Evolutionary conservation across 768 basidiomycete genomes (phyloP), one percentile per base, ranked within the genome.

Genomic region (Strobilomyces confusus): DNA sequence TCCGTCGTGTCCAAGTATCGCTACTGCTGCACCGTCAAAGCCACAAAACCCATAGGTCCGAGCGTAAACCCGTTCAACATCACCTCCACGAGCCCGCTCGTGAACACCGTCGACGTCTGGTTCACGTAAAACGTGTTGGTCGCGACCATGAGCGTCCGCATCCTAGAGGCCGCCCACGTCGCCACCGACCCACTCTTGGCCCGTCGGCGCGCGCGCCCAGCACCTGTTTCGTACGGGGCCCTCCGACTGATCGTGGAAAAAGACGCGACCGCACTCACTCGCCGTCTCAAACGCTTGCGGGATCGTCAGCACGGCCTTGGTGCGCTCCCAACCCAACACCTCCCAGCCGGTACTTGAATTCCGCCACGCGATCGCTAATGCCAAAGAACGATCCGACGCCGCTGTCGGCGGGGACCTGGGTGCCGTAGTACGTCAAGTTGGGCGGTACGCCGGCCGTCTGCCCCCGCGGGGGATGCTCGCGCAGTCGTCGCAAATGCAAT

Each of bases 401-500:
- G 22, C 64, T 69, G 58, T 68, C 57, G n/a, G 64, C 64, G 9
- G 67, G 67, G 8, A 69, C 59, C 12, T 59, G 0, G 0, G 38
- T 15, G 7, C 60, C 60, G 4, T 45, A 55, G 25, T 58, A 65
- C 4, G 65, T 62, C 29, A 58, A 42, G 48, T 63, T 62, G 26
- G 65, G 69, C 0, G 62, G 67, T 3, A 71, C 65, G 2, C 65
- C 61, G 7, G 56, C 54, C 1, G 25, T 58, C n/a, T n/a, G 26
- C 8, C 26, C 26, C 26, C 26, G 4, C 4, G 69, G 2, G 59
- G 11, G 37, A 70, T 64, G 44, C 68, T 68, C 30, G 52, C 0
- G 66, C 90, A 92, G 58, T 81, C 77, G 59, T 84, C 86, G 52
- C 74, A 89, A 59, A 89, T 90, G 59, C 88, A 91, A 61, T 81